These are phyloP conservation scores for Pholiota conissans DNA, from an alignment of 768 basidiomycete species.

Conservation along the genomic window DNA sequence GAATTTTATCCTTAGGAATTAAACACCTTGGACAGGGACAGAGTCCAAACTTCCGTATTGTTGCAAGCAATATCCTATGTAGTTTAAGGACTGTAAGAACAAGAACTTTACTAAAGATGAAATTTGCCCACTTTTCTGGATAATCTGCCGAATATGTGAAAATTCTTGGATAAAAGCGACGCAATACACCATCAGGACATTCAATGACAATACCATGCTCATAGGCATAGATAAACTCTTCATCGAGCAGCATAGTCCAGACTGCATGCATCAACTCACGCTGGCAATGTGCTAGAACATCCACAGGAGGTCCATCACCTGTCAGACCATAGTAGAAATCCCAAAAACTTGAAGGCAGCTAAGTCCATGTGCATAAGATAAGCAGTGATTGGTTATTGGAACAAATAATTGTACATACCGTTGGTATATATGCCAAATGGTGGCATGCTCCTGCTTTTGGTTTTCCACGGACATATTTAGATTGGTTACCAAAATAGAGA, in stretches of 20 bases:
- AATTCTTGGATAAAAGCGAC: constrained; percentile 14
- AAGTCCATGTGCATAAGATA: constrained; percentile 8
- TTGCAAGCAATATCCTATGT: constrained; percentile 31
- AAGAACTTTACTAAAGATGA: neutral
- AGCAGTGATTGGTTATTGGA: neutral
- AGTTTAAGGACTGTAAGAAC: neutral
- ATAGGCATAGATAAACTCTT: constrained; percentile 21
- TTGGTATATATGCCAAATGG: constrained; percentile 43
- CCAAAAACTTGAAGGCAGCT: constrained; percentile 18
- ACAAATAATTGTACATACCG: constrained; percentile 8
- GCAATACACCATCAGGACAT: constrained; percentile 3
- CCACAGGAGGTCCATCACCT: neutral
- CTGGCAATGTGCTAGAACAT: constrained; percentile 11
- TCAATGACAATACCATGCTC: constrained; percentile 14
- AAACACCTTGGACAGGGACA: constrained; percentile 38
- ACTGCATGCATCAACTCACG: constrained; percentile 21
- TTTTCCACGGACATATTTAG: constrained; percentile 36
- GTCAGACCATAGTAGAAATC: constrained; percentile 3
- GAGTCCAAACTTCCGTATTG: constrained; percentile 28
- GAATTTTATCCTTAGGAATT: too few relatives aligned
- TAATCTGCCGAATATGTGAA: constrained; percentile 21
- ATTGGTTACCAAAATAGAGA: constrained; percentile 35
- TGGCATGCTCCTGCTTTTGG: constrained; percentile 32
- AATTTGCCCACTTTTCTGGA: constrained; percentile 18
- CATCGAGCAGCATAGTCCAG: constrained; percentile 15